These are phyloP conservation scores for Picochlorum sp. DNA, from an alignment of 139 green algal genomes.

Conservation along the genomic window DNA sequence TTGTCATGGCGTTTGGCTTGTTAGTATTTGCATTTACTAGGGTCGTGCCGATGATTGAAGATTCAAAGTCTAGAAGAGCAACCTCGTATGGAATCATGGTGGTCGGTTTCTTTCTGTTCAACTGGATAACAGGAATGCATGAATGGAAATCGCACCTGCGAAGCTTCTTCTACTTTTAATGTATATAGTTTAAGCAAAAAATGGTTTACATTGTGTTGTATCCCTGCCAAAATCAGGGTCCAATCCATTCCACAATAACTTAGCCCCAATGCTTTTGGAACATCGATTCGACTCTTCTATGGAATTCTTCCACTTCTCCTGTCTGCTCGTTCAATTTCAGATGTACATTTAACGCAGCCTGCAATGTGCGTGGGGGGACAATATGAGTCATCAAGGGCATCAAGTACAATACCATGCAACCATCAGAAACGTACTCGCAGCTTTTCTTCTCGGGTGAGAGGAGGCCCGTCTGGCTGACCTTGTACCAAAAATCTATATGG, in stretches of 20 bases:
- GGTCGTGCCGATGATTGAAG: slow-evolving; percentile 18
- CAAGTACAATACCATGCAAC: no score
- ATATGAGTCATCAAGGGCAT: no score
- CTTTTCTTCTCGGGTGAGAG: slow-evolving; percentile 43
- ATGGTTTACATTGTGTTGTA: no score
- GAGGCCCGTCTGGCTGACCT: slow-evolving; percentile 9
- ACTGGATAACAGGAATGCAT: neutral
- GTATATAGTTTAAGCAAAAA: neutral
- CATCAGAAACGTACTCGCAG: no score
- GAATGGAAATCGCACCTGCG: neutral
- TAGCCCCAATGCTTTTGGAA: slow-evolving; percentile 10
- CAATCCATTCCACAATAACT: no score
- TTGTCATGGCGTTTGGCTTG: slow-evolving; percentile 53
- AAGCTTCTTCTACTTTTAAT: slow-evolving; percentile 6
- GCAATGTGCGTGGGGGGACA: no score
- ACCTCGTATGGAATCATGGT: neutral
- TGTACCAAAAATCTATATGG: slow-evolving; percentile 30
- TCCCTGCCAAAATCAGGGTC: no score
- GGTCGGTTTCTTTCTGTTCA: neutral
- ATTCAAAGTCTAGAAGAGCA: neutral
- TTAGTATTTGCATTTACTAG: slow-evolving; percentile 26
- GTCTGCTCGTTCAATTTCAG: slow-evolving; percentile 11
- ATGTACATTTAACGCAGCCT: slow-evolving; percentile 19
- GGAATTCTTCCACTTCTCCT: slow-evolving; percentile 1
- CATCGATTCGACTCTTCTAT: slow-evolving; percentile 2